Evolutionary conservation across 345 rosid species (phyloP), one percentile per base, ranked within the genome.

Genomic region (rapeseed (Brassica napus)): DNA sequence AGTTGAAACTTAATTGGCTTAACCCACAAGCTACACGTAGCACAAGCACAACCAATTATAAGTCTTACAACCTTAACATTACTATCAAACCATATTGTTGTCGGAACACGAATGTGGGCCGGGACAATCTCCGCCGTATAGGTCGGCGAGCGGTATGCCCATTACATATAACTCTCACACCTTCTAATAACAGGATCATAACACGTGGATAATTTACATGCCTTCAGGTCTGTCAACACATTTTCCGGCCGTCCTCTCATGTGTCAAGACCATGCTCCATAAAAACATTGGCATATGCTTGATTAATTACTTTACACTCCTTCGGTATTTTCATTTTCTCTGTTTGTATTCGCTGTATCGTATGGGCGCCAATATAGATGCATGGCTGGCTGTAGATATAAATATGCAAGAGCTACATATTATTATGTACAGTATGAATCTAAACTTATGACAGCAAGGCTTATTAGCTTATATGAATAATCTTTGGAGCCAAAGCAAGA

Each of bases 51-150:
- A 65, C 14, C 6, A 35, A 65, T 77, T 54, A 37, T 18, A 1
- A 5, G 68, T 10, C 6, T 10, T 70, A 6, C 54, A 79, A 67
- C 57, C 63, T 9, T 58, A 35, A 42, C 8, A 68, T 68, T 44
- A 60, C 57, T 61, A 6, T 59, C 54, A 16, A 54, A 54, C 64
- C 52, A 73, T 31, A 14, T 60, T 15, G 78, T 16, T 47, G 65
- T 34, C 70, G 71, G 44, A 35, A 52, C 54, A 28, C 5, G 62
- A 63, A 69, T 54, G 31, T 74, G 75, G 79, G 79, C 68, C 71
- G 83, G 77, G 72, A 75, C 64, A 75, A 64, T 30, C 68, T 35
- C 73, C 79, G 83, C 18, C 80, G 76, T 64, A 21, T 72, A 75
- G 58, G 80, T 66, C 80, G 77, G 80, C 68, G 79, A 63, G 71